Percentiles rank a stretch among this genome's conserved stretches.
phyloP scores from a whole-genome alignment of 345 rosid species.

The Barbarea vulgaris region DNA sequence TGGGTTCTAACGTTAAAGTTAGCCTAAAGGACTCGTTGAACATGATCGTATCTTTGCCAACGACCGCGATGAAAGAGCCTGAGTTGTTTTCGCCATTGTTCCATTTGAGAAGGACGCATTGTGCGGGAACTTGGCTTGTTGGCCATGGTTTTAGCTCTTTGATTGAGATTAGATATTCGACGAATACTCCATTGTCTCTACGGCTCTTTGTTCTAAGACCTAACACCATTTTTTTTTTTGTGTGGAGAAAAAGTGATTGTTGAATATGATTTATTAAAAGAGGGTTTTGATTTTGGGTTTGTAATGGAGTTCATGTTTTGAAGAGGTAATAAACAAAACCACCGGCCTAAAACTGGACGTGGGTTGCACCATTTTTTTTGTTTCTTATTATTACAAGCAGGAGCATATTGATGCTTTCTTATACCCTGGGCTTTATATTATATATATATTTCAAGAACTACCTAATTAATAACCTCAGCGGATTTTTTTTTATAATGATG shows the following conservation, averaged over 20 bases:
- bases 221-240: slow-evolving; percentile 28
- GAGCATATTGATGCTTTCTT: not conserved
- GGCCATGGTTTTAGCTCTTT: slow-evolving; percentile 89
- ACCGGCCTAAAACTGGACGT: slow-evolving; percentile 37
- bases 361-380: slow-evolving; percentile 32
- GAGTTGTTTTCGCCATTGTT: slow-evolving; percentile 63
- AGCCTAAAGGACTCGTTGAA: slow-evolving; percentile 67
- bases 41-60: slow-evolving; percentile 65
- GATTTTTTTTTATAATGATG: not conserved
- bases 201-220: slow-evolving; percentile 43
- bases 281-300: not conserved
- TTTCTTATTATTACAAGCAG: not conserved
- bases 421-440: not conserved
- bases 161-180: slow-evolving; percentile 39
- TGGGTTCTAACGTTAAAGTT: slow-evolving; percentile 50
- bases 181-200: slow-evolving; percentile 39
- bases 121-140: slow-evolving; percentile 51
- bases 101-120: slow-evolving; percentile 79
- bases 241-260: not conserved
- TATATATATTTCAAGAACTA: not conserved
- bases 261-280: not conserved
- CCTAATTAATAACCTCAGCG: not conserved
- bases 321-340: slow-evolving; percentile 33
- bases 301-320: slow-evolving; percentile 43
- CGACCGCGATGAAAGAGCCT: slow-evolving; percentile 59